Evolutionary conservation across 2,329 filamentous ascomycete species (phyloP), one percentile per base, ranked within the genome.

Genomic region (Emmonsiellopsis sp.): DNA sequence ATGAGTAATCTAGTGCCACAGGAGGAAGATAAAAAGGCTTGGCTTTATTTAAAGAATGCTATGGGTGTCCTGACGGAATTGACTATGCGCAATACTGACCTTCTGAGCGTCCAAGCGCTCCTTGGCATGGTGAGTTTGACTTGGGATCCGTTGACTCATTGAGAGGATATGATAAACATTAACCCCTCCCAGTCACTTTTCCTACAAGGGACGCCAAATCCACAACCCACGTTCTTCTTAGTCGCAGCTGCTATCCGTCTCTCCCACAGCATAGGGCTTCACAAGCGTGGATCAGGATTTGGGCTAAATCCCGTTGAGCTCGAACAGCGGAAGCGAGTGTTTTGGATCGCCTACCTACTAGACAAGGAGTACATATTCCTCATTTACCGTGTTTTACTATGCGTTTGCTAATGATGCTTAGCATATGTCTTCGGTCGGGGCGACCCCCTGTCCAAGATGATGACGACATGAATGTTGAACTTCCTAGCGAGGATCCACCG

Each of bases 11-110:
- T 95, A 7, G 88, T 95, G 0, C 86, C 90, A 1, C 83, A 87
- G 57, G 90, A 95, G 57, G 92, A 97, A 66, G 93, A 97, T 61
- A 84, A 91, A 51, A 94, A 94, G 67, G 91, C 91, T 0, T 97
- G 93, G 91, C 86, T 85, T 2, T 94, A 96, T 66, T 74, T 98
- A 62, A 97, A 98, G 74, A 98, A 98, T 66, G 91, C 92, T 13
- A 87, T 97, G 82, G 89, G 87, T 14, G 89, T 95, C 43, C 86
- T 95, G 66, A 85, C 90, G 0, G 93, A 98, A 69, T 75, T 98
- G 54, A 91, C 90, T 1, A 92, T 98, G 86, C 86, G 91, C 43
- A 97, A 96, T 66, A 95, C 91, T 6, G 93, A 98, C 71, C 77
- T 98, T 17, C 75, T 97, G 40, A 96, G 91, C 63, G 91, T 98